Evolutionary conservation across 1,284 basidiomycete genomes (phyloP).

Genomic region (Cutaneotrichosporon dermatis): DNA sequence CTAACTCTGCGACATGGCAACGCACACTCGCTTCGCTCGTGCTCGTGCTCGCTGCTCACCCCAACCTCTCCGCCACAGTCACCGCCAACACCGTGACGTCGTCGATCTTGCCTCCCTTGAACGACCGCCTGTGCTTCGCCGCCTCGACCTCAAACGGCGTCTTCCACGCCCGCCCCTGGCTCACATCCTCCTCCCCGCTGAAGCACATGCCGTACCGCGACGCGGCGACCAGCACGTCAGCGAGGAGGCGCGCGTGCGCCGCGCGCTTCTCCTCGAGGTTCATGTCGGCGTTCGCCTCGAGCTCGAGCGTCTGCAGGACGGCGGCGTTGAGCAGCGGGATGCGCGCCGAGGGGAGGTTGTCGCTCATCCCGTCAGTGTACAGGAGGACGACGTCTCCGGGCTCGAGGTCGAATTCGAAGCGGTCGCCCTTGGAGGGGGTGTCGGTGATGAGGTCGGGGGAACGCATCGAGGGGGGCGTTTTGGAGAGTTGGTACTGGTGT

Average conservation of each 20-base stretch:
- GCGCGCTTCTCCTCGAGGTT: conserved; percentile 29
- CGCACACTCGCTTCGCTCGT: too few species aligned
- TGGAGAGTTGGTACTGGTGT: conserved; percentile 38
- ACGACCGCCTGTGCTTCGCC: conserved; percentile 43
- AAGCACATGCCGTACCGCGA: conserved; percentile 47
- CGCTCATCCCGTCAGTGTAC: conserved; percentile 55
- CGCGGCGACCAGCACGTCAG: conserved; percentile 50
- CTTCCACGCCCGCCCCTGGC: conserved; percentile 32
- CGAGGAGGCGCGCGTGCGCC: conserved; percentile 45
- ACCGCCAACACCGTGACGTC: conserved; percentile 23
- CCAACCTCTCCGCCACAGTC: conserved; percentile 3
- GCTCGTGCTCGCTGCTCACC: too few species aligned
- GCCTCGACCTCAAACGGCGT: conserved; percentile 48
- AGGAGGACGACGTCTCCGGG: conserved; percentile 47
- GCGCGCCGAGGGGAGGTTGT: conserved; percentile 53
- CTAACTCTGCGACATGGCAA: too few species aligned
- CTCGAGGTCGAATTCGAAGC: conserved; percentile 37
- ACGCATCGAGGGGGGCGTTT: conserved; percentile 27
- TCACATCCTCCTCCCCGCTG: conserved; percentile 35
- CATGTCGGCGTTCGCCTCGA: conserved; percentile 37
- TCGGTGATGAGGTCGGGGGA: conserved; percentile 26
- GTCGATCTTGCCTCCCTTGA: conserved; percentile 52
- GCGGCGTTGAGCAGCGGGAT: conserved; percentile 37
- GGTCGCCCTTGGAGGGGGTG: conserved; percentile 36
- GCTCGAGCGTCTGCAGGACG: conserved; percentile 28